Evolutionary conservation across 2,329 filamentous ascomycete species (phyloP).

Genomic region (Fusarium austroafricanum): DNA sequence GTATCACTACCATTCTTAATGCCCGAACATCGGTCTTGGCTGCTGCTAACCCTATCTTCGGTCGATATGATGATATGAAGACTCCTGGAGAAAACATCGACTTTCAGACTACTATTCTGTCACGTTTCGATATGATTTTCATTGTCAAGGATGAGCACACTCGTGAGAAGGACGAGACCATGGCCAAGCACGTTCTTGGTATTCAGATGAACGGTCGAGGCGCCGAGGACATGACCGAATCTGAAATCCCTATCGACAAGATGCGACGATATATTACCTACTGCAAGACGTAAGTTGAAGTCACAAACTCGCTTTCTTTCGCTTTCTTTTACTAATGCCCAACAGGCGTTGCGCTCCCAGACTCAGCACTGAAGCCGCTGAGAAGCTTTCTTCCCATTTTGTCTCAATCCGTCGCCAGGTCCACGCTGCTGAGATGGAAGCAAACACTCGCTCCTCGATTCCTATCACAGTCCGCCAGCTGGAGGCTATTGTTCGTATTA

Average conservation of each 20-base stretch:
- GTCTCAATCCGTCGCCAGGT: constrained; percentile 96
- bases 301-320: constrained; percentile 30
- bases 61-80: constrained; percentile 97
- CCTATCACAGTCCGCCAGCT: constrained; percentile 98
- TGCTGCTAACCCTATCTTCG: constrained; percentile 97
- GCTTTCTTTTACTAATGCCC: constrained; percentile 44
- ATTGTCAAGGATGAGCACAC: constrained; percentile 97
- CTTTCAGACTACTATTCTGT: constrained; percentile 98
- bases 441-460: constrained; percentile 91
- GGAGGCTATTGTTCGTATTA: constrained; percentile 96
- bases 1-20: constrained; percentile 98
- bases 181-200: constrained; percentile 96
- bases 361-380: constrained; percentile 88
- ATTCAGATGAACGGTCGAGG: constrained; percentile 94
- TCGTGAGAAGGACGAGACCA: constrained; percentile 87
- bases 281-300: constrained; percentile 86
- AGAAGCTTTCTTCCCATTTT: constrained; percentile 97
- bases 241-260: constrained; percentile 93
- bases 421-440: constrained; percentile 88
- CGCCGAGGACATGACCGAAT: constrained; percentile 82
- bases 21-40: constrained; percentile 94
- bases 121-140: constrained; percentile 99
- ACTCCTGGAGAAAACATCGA: constrained; percentile 98
- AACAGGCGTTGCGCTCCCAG: constrained; percentile 88
- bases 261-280: constrained; percentile 98